phyloP scores from a whole-genome alignment of 2,329 filamentous ascomycete species.

The Colletotrichum tofieldiae region DNA sequence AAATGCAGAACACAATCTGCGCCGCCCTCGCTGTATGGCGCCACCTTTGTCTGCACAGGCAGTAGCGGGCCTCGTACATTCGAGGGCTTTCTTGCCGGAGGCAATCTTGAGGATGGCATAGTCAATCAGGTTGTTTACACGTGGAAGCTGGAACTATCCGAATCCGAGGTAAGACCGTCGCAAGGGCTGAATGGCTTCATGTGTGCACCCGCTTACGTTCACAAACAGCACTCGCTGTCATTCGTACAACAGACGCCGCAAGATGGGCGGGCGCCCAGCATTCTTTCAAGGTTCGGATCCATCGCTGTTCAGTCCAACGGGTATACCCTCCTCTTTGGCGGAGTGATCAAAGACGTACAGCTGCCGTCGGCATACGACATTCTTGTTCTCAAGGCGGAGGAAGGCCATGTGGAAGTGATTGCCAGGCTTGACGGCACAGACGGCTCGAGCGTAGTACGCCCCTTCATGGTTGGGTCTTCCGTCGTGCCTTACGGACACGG shows the following conservation, averaged over 20 bases:
- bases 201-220: not conserved
- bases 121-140: slow-evolving; percentile 75
- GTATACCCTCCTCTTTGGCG: slow-evolving; percentile 59
- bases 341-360: slow-evolving; percentile 59
- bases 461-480: slow-evolving; percentile 81
- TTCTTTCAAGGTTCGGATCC: slow-evolving; percentile 61
- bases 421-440: slow-evolving; percentile 59
- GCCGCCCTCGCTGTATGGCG: slow-evolving; percentile 61
- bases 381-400: slow-evolving; percentile 47
- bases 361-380: slow-evolving; percentile 68
- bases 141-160: slow-evolving; percentile 71
- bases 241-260: slow-evolving; percentile 4
- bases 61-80: slow-evolving; percentile 52
- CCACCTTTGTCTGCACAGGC: slow-evolving; percentile 53
- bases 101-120: slow-evolving; percentile 76
- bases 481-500: slow-evolving; percentile 62
- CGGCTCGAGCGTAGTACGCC: slow-evolving; percentile 56
- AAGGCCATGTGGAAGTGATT: slow-evolving; percentile 48
- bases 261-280: not conserved
- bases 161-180: slow-evolving; percentile 53
- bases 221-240: slow-evolving; percentile 14
- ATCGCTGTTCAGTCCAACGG: slow-evolving; percentile 50
- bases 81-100: slow-evolving; percentile 79
- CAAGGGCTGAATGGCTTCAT: not conserved
- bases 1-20: slow-evolving; percentile 56